Conservation (phyloP, 164 flowering plant genomes). For the Annona squamosa region DNA sequence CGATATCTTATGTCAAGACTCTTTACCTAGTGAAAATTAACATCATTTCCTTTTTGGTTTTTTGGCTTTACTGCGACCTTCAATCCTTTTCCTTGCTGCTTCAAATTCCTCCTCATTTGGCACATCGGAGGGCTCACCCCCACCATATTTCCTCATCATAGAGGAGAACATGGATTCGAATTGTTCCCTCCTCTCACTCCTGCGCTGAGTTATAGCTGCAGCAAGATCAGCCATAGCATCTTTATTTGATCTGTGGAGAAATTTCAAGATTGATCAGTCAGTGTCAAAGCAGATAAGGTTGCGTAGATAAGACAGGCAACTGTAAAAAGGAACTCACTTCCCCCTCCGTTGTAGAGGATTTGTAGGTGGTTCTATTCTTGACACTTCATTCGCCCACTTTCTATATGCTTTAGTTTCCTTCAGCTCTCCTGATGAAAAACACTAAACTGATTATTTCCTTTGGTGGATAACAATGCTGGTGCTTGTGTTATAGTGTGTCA, state of each 20-base stretch:
- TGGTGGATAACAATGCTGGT: no score
- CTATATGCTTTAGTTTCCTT: slow-evolving; percentile 64
- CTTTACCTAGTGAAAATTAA: neutral
- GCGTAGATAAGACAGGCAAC: neutral
- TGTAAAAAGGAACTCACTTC: slow-evolving; percentile 36
- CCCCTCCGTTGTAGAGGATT: slow-evolving; percentile 48
- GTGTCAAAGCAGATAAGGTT: neutral
- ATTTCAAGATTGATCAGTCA: neutral
- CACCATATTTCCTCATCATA: slow-evolving; percentile 53
- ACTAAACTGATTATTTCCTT: neutral
- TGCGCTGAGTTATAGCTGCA: slow-evolving; percentile 77
- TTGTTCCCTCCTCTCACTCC: slow-evolving; percentile 57
- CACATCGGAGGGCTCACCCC: slow-evolving; percentile 30
- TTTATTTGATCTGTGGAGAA: slow-evolving; percentile 42
- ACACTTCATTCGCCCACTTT: slow-evolving; percentile 71
- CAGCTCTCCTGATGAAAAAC: slow-evolving; percentile 43
- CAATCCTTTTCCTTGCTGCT: slow-evolving; percentile 65
- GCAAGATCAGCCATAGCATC: slow-evolving; percentile 47
- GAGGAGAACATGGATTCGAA: slow-evolving; percentile 83
- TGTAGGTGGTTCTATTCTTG: slow-evolving; percentile 72
- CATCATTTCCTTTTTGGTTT: neutral
- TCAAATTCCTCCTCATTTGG: slow-evolving; percentile 94
- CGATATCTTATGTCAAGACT: neutral
- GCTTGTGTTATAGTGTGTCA: neutral
- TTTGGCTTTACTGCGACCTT: slow-evolving; percentile 15